Evolutionary conservation across 2,329 filamentous ascomycete genomes (phyloP).

Genomic region (Raffaelea deltoideospora): DNA sequence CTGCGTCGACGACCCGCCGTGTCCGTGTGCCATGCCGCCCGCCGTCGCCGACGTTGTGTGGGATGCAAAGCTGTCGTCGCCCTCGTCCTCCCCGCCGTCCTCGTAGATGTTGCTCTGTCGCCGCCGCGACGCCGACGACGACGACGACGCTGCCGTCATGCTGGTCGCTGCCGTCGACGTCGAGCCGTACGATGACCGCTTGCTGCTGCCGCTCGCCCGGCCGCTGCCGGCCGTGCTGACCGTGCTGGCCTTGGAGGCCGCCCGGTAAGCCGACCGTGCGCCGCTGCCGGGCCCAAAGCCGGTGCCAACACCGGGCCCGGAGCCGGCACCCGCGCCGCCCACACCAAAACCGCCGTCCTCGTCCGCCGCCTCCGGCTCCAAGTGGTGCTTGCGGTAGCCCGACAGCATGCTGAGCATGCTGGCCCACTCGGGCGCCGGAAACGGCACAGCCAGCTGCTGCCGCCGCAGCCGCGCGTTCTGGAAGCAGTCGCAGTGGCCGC

Average conservation of each 20-base stretch:
- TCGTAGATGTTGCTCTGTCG: constrained; percentile 1
- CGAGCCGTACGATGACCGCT: constrained; percentile 9
- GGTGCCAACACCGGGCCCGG: too few relatives aligned
- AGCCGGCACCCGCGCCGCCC: neutral
- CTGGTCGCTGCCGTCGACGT: constrained; percentile 3
- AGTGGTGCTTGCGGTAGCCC: constrained; percentile 29
- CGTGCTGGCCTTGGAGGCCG: constrained; percentile 1
- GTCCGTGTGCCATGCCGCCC: constrained; percentile 9
- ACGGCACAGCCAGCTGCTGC: constrained; percentile 38
- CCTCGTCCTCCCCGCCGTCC: constrained; percentile 14
- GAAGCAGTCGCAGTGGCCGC: constrained; percentile 32
- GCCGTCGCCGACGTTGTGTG: constrained; percentile 10
- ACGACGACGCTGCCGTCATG: constrained; percentile 1
- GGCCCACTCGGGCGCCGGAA: constrained; percentile 43
- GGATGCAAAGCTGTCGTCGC: constrained; percentile 11
- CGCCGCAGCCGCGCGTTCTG: constrained; percentile 23
- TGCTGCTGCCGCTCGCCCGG: constrained; percentile 1
- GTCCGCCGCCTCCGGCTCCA: constrained; percentile 10
- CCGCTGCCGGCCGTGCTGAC: neutral
- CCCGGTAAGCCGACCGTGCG: too few relatives aligned
- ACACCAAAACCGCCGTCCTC: neutral
- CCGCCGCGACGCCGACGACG: neutral
- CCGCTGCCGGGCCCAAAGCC: too few relatives aligned
- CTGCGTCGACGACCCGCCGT: constrained; percentile 19
- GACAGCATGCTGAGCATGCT: constrained; percentile 42